Evolutionary conservation across 441 rosid genomes (phyloP).

Genomic region (Francoa sonchifolia): DNA sequence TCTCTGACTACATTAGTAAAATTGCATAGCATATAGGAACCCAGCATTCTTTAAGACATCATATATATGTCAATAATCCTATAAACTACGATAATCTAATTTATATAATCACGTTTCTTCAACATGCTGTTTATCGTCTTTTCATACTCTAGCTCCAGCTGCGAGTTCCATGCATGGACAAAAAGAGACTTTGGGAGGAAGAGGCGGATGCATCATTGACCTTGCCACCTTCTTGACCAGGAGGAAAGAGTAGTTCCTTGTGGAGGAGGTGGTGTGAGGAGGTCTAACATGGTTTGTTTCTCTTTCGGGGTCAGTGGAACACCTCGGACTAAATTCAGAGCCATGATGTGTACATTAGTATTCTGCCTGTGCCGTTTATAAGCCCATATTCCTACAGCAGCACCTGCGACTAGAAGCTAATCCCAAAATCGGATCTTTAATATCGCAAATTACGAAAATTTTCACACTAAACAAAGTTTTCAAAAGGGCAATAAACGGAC

Average conservation of each 20-base stretch:
- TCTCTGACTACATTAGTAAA: too few relatives aligned
- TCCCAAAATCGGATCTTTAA: slow-evolving; percentile 7
- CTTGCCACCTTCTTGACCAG: slow-evolving; percentile 33
- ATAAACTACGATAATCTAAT: too few relatives aligned
- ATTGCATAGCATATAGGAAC: too few relatives aligned
- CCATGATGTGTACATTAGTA: slow-evolving; percentile 79
- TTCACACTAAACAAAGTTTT: too few relatives aligned
- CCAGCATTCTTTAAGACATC: too few relatives aligned
- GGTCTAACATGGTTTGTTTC: slow-evolving; percentile 72
- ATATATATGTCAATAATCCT: too few relatives aligned
- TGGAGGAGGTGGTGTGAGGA: slow-evolving; percentile 74
- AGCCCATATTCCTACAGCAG: slow-evolving; percentile 55
- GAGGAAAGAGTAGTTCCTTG: slow-evolving; percentile 20
- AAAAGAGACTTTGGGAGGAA: neutral
- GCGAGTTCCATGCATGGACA: too few relatives aligned
- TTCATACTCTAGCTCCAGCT: too few relatives aligned
- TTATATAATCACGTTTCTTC: too few relatives aligned
- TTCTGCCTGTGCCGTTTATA: slow-evolving; percentile 56
- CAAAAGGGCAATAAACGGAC: slow-evolving; percentile 38
- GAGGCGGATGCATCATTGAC: slow-evolving; percentile 12
- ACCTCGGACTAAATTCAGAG: slow-evolving; percentile 67
- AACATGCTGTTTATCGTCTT: too few relatives aligned
- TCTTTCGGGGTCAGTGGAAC: slow-evolving; percentile 71
- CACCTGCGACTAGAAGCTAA: slow-evolving; percentile 69
- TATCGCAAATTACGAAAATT: too few relatives aligned